These are phyloP conservation scores for Physcomitrium patens DNA, from an alignment of 225 moss, liverwort and hornwort genomes.

Conservation along the genomic window DNA sequence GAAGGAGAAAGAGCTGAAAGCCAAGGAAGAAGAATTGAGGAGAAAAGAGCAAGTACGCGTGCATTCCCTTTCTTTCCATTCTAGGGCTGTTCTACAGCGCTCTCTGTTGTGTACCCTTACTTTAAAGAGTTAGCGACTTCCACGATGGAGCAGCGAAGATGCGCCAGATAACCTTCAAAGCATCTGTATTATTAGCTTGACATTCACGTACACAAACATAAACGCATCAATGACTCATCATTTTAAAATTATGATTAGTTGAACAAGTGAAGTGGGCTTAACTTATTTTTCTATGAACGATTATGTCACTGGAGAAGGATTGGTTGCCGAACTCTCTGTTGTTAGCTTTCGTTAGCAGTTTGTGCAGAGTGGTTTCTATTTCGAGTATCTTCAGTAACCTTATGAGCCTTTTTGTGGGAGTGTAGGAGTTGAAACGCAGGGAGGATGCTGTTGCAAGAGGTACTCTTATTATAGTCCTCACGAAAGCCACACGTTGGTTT, in stretches of 20 bases:
- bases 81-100: constrained; percentile 8
- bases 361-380: constrained; percentile 24
- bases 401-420: constrained; percentile 31
- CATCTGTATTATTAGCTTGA: background rate
- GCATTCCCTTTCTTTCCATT: constrained; percentile 21
- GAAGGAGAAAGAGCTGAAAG: constrained; percentile 83
- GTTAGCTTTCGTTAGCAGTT: constrained; percentile 11
- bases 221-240: constrained; percentile 11
- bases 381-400: constrained; percentile 17
- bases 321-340: constrained; percentile 10
- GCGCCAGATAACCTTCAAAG: background rate
- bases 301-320: constrained; percentile 3
- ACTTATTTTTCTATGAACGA: background rate
- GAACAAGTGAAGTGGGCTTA: background rate
- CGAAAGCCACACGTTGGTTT: background rate
- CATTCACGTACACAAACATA: background rate
- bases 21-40: constrained; percentile 81
- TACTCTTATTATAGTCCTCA: constrained; percentile 23
- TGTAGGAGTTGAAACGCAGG: constrained; percentile 90
- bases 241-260: constrained; percentile 6
- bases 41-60: constrained; percentile 84
- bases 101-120: constrained; percentile 3
- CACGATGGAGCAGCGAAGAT: background rate
- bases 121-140: background rate
- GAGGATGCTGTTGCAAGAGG: constrained; percentile 97